Evolutionary conservation across 129 eudicot species (phyloP), one percentile per base, ranked within the genome.

Genomic region (Flaveria sonorensis): DNA sequence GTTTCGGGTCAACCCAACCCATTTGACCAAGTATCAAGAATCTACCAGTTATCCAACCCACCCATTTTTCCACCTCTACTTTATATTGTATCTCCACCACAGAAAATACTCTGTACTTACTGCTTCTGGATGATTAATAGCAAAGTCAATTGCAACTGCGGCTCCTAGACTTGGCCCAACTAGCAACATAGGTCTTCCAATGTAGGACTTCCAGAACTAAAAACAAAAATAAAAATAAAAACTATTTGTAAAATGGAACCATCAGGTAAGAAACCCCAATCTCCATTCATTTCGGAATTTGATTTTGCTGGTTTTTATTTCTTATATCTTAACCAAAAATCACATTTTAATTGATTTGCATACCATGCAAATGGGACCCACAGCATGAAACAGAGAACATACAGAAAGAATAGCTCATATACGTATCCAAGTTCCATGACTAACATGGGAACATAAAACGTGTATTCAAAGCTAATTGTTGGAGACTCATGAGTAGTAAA

Each of bases 131-230:
- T 94, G 80, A 81, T 85, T 87, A 77, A 81, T 84, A 23, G 81
- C 86, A 87, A 94, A 94, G 86, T 94, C 99, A 61, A 91, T 83
- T 30, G 99, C 97, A 64, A 94, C 88, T 1, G 99, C 97, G 16
- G 96, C 92, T 80, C 97, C 99, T 68, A 94, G 97, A 77, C 99
- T 94, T 20, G 99, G 96, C 45, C 99, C 99, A 42, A 94, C 97
- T 52, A 94, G 85, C 80, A 79, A 71, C 96, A 94, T 94, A 61
- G 97, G 97, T 88, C 86, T 86, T 62, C 84, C 84, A 79, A 94
- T 87, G 55, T 94, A 84, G 20, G 97, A 85, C 32, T 85, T 91
- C 99, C 97, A 94, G 51, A 91, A 86, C 98, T 93, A 81, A 62
- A 60, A 50, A 68, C 19, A 42, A 53, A 36, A 66, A 20, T 0